Evolutionary conservation across 306 rosid genomes (phyloP).

Genomic region (Hippophae rhamnoides): DNA sequence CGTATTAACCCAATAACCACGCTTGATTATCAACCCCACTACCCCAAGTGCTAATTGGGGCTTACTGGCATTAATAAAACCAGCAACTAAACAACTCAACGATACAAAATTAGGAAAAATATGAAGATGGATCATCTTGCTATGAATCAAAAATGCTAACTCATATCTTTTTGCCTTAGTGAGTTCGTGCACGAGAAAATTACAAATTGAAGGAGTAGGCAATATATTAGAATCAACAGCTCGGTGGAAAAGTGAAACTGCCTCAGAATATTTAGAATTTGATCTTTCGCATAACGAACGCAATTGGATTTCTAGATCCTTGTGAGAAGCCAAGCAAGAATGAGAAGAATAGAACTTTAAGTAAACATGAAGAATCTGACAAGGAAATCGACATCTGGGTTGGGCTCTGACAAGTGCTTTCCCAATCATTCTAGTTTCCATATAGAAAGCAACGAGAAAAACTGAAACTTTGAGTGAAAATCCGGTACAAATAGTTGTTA

Average conservation of each 20-base stretch:
- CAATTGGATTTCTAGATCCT: slow-evolving; percentile 34
- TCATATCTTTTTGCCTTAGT: slow-evolving; percentile 36
- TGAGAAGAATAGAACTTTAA: slow-evolving; percentile 30
- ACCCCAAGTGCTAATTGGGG: slow-evolving; percentile 44
- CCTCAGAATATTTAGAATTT: slow-evolving; percentile 35
- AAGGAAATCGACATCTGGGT: background rate
- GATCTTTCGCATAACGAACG: slow-evolving; percentile 29
- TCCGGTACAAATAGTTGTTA: no score
- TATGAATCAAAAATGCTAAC: slow-evolving; percentile 37
- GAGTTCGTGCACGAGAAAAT: slow-evolving; percentile 44
- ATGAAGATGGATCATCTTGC: slow-evolving; percentile 31
- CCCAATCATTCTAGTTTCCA: slow-evolving; percentile 14
- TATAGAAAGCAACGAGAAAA: no score
- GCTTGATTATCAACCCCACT: slow-evolving; percentile 47
- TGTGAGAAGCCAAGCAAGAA: slow-evolving; percentile 17
- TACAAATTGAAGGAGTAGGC: slow-evolving; percentile 38
- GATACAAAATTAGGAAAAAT: slow-evolving; percentile 39
- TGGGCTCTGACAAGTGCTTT: slow-evolving; percentile 18
- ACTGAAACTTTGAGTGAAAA: no score
- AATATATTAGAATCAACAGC: slow-evolving; percentile 30
- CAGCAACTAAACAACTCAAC: slow-evolving; percentile 42
- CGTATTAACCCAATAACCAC: slow-evolving; percentile 39
- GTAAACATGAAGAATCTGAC: slow-evolving; percentile 2
- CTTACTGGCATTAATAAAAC: slow-evolving; percentile 35
- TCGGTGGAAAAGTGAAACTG: slow-evolving; percentile 44